Evolutionary conservation across 805 yeast genomes (phyloP), one percentile per base, ranked within the genome.

Genomic region (Metschnikowia lunata): DNA sequence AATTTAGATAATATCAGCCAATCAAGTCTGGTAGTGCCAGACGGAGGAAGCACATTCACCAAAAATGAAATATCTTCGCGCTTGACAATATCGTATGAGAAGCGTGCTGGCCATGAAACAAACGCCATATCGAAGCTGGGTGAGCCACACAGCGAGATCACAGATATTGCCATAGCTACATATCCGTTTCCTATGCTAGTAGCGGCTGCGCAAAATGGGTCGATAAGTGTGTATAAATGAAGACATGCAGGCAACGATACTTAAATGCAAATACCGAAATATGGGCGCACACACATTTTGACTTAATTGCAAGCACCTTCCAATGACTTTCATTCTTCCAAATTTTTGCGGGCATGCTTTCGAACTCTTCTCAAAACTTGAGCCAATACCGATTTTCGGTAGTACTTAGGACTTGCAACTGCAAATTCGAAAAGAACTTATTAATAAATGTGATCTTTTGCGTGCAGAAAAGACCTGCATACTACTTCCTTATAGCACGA

Each of bases 181-280:
- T 56, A 61, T 8, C 88, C 88, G 0, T 75, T 73, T 46, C 78
- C 76, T 34, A 74, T 85, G 79, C 59, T 85, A 2, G 64, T 86
- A 3, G 71, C 85, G 2, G 88, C 68, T 2, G 95, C 86, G 52
- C 65, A 88, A 44, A 72, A 78, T 34, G 95, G 95, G 0, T 68
- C 66, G 2, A 67, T 87, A 29, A 79, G 80, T 56, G 75, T 85
- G 2, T 84, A 78, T 59, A 74, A 70, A 53, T 76, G 55, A 49
- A 35, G 32, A 5, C 23, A 18, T 18, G 23, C 23, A 18, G 23
- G 23, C 23, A 18, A 18, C 5, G 23, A 18, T 3, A 18, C 23
- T 18, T 18, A 18, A 18, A 18, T 18, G 23, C 23, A 18, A 18
- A 18, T 18, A 18, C 5, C 23, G 23, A 18, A 18, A 18, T 18